phyloP scores from a whole-genome alignment of 441 rosid genomes.

The Corymbia calophylla region DNA sequence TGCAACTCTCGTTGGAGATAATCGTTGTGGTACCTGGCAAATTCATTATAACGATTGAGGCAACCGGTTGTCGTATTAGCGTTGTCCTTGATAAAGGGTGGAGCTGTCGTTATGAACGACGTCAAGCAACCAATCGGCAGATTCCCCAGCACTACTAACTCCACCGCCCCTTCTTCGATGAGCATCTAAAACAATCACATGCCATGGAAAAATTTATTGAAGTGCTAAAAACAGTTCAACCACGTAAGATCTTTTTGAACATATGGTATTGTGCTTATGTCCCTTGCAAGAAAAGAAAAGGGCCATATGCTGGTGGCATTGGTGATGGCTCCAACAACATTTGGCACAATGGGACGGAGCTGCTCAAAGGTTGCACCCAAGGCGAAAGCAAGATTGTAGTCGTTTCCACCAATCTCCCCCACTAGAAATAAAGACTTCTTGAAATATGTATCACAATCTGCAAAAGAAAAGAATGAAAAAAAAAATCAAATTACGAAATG shows the following conservation, averaged over 20 bases:
- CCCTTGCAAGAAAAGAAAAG: not conserved
- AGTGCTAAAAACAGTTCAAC: not conserved
- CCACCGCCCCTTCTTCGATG: not conserved
- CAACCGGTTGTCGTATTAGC: constrained; percentile 25
- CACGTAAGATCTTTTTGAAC: not conserved
- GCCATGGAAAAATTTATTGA: not conserved
- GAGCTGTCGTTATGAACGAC: constrained; percentile 30
- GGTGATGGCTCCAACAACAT: not conserved
- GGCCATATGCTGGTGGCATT: not conserved
- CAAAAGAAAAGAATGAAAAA: not conserved
- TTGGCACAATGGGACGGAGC: not conserved
- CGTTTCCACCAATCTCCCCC: not conserved
- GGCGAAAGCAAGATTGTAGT: not conserved
- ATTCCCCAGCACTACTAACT: not conserved
- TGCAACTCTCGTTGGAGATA: constrained; percentile 32
- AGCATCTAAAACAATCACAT: not conserved
- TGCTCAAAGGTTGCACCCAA: not conserved
- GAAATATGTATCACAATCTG: not conserved
- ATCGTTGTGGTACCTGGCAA: constrained; percentile 4
- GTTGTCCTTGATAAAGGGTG: constrained; percentile 15
- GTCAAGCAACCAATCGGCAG: not conserved
- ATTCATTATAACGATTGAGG: not conserved
- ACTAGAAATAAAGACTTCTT: not conserved
- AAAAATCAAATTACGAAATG: not conserved
- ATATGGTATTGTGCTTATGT: not conserved